Base-by-base conservation (phyloP, 2,329 filamentous ascomycete species). In the Arthrobotrys musiformis region DNA sequence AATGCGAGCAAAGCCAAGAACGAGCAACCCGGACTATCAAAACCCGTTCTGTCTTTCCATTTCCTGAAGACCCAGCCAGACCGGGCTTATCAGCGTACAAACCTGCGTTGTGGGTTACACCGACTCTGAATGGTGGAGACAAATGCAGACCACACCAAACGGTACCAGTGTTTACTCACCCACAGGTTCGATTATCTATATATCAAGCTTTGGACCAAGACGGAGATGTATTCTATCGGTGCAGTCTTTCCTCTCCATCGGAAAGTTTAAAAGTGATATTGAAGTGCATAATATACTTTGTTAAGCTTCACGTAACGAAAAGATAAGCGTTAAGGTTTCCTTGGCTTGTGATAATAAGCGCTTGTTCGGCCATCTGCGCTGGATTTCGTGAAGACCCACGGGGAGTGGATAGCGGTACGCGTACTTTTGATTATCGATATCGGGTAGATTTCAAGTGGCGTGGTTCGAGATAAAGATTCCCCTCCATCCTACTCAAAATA, bases 91-190 rank as follows among this genome's bases (percentile, higher is more conserved):
- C 68, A 30, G 68, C 26, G 33, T 5, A 44, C 24, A 40, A 40
- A 61, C 26, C 17, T 54, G 58, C 35, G 58, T 64, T 72, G 58
- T 48, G 54, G 30, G 60, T 64, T 72, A 58, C 68, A 72, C 58
- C 35, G 44, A 37, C 17, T 62, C 6, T 52, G 8, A 13, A 46
- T 19, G n/a, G 22, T 19, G 40, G 40, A 42, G 15, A 24, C 17
- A n/a, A n/a, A n/a, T n/a, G 46, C 46, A 2, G 4, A 28, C 1
- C 37, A 13, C 8, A 7, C 6, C 37, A 40, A 40, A 9, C 13
- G 37, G 15, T 2, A 15, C 6, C n/a, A 42, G 11, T 42, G 9
- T 11, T 15, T 42, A 5, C 6, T 46, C 17, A 15, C 7, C n/a
- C n/a, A n/a, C n/a, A 42, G 7, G 37, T 6, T n/a, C 7, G 8